phyloP scores from a whole-genome alignment of 208 protist genomes.

The Lotmaria passim region DNA sequence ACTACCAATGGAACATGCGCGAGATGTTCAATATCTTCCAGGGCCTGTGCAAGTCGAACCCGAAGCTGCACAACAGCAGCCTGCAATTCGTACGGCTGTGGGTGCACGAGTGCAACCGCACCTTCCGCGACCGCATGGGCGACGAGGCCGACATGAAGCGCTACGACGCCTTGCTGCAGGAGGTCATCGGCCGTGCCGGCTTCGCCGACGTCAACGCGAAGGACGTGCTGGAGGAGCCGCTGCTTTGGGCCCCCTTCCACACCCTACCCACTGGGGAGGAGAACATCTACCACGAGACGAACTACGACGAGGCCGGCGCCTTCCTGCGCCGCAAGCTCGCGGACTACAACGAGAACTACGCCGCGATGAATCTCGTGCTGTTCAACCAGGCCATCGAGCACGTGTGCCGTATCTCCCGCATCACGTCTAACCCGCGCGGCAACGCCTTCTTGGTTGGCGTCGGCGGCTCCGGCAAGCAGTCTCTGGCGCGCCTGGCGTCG shows the following conservation, averaged over 20 bases:
- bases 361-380: constrained; percentile 97
- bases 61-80: constrained; percentile 85
- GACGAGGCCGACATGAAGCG: constrained; percentile 89
- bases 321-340: constrained; percentile 92
- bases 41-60: constrained; percentile 90
- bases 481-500: constrained; percentile 94
- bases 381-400: constrained; percentile 99
- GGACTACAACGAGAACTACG: constrained; percentile 97
- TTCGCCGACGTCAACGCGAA: constrained; percentile 87
- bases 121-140: constrained; percentile 96
- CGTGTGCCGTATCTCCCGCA: constrained; percentile 96
- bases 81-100: constrained; percentile 93
- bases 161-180: constrained; percentile 90
- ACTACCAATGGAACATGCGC: constrained; percentile 99
- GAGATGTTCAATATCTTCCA: constrained; percentile 98
- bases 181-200: constrained; percentile 82
- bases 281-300: constrained; percentile 90
- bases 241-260: constrained; percentile 95
- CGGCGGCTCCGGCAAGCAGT: constrained; percentile 95
- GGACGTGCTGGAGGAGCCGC: constrained; percentile 88
- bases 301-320: constrained; percentile 76
- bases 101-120: constrained; percentile 96
- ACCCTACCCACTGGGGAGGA: constrained; percentile 88
- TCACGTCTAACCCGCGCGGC: constrained; percentile 95
- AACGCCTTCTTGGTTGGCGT: constrained; percentile 97